Evolutionary conservation across 495 filamentous ascomycete genomes (phyloP).

Genomic region (Baudoinia panamericana): DNA sequence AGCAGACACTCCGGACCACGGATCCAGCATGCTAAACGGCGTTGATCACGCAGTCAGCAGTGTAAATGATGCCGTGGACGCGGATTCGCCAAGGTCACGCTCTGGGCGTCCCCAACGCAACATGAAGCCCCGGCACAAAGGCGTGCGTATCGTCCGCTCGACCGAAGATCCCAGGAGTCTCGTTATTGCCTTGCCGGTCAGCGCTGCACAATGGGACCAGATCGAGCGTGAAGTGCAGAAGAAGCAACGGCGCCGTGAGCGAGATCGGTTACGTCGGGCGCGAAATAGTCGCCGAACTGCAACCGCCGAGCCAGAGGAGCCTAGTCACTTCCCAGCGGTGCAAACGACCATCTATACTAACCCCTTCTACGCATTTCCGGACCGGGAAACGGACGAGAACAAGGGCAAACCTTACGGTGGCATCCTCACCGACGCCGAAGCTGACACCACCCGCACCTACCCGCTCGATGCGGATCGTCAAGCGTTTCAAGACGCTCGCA

Average conservation of each 20-base stretch:
- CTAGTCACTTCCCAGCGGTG: constrained; percentile 40
- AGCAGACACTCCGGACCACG: constrained; percentile 8
- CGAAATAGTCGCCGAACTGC: constrained; percentile 22
- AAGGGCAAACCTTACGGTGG: constrained; percentile 94
- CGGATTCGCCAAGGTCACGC: constrained; percentile 15
- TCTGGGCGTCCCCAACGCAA: constrained; percentile 16
- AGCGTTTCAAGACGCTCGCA: constrained; percentile 73
- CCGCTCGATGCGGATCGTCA: constrained; percentile 67
- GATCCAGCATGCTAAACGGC: not conserved
- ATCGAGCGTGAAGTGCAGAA: constrained; percentile 42
- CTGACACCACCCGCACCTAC: constrained; percentile 78
- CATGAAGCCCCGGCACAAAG: constrained; percentile 12
- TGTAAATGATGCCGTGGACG: constrained; percentile 12
- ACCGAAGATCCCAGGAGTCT: constrained; percentile 32
- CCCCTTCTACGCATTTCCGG: constrained; percentile 72
- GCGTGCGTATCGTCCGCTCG: constrained; percentile 6
- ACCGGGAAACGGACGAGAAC: constrained; percentile 74
- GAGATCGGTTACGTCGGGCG: constrained; percentile 25
- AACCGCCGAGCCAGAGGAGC: constrained; percentile 22
- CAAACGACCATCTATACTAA: constrained; percentile 41
- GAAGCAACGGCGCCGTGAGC: constrained; percentile 34
- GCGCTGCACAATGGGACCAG: constrained; percentile 42
- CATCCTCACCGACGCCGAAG: constrained; percentile 76
- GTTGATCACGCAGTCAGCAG: not conserved
- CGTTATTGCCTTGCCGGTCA: constrained; percentile 46